A percentile compares a stretch with the other conserved stretches of the same genome.
phyloP scores from a whole-genome alignment of 257 asterid genomes.

The Apocynum venetum region DNA sequence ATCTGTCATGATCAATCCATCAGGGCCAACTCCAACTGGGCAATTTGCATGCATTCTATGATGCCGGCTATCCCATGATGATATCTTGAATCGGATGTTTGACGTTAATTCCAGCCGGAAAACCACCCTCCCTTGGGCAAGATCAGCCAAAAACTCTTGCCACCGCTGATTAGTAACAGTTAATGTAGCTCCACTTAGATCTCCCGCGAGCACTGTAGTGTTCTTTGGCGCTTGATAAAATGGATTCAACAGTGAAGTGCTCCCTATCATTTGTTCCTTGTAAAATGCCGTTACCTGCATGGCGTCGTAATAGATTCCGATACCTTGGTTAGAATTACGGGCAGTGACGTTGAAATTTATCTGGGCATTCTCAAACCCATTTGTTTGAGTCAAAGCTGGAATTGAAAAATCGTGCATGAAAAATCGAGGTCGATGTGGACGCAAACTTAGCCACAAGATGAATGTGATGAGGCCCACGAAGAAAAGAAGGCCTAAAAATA shows the following conservation, averaged over 20 bases:
- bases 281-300: slow-evolving; percentile 42
- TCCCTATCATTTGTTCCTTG: slow-evolving; percentile 46
- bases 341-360: slow-evolving; percentile 60
- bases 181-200: slow-evolving; percentile 46
- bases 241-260: slow-evolving; percentile 33
- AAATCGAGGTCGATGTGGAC: slow-evolving; percentile 89
- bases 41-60: slow-evolving; percentile 77
- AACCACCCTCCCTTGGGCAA: slow-evolving; percentile 44
- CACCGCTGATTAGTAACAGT: slow-evolving; percentile 37
- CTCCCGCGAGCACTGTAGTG: slow-evolving; percentile 49
- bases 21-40: slow-evolving; percentile 69
- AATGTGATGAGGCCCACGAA: slow-evolving; percentile 59
- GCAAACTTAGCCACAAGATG: slow-evolving; percentile 82
- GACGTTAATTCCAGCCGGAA: slow-evolving; percentile 58
- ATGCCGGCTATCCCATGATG: slow-evolving; percentile 72
- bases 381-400: slow-evolving; percentile 37
- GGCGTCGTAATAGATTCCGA: slow-evolving; percentile 61
- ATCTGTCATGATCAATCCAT: slow-evolving; percentile 52
- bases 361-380: slow-evolving; percentile 38
- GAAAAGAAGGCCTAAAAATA: slow-evolving; percentile 53
- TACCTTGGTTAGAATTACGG: slow-evolving; percentile 59
- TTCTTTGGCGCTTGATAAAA: slow-evolving; percentile 74
- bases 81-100: slow-evolving; percentile 61
- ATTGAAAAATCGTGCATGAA: slow-evolving; percentile 54
- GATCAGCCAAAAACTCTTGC: slow-evolving; percentile 46